Base-by-base conservation (phyloP, 1,284 basidiomycete species). In the Tremellales sp. region DNA sequence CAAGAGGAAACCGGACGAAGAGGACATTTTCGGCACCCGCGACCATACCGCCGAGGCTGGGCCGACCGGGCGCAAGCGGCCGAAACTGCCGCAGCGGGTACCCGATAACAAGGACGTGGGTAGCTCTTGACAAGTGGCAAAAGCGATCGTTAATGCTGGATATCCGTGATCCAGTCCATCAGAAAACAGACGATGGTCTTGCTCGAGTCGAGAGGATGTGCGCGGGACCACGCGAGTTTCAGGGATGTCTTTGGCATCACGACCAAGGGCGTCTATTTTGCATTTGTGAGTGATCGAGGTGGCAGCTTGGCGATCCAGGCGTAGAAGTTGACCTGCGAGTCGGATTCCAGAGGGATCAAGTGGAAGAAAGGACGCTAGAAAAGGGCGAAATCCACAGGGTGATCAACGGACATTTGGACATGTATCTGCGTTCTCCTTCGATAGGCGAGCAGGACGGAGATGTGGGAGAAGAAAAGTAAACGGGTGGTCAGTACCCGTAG, bases 191-290 rank as follows among this genome's bases (percentile, higher is more conserved):
- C 63, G 2, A 40, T 68, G 41, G 38, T 60, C 1, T 27, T 60
- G 19, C 54, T 72, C 29, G 69, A 68, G 24, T 40, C 47, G 3
- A 40, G 65, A 12, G 65, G 62, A 0, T 60, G 55, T 31, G 18
- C 54, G 0, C 55, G 70, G 28, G 48, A 57, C 3, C 60, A 70
- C 36, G 54, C 48, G 4, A 25, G 52, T 28, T 71, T 71, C 59
- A 71, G 68, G 43, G 68, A 72, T 19, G 50, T 71, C 25, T 73
- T 71, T 40, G 53, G 58, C 4, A 60, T 64, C 37, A 54, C 58
- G 3, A 70, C 63, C 22, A 67, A 65, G 47, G 70, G 70, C 4
- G 51, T 55, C 1, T 64, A 62, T 40, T 72, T 73, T 54, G 68
- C 64, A 1, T 58, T 73, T 40, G 71, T 73, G 43, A 54, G 71